Evolutionary conservation across 345 rosid species (phyloP), one percentile per base, ranked within the genome.

Genomic region (Cardamine resedifolia): DNA sequence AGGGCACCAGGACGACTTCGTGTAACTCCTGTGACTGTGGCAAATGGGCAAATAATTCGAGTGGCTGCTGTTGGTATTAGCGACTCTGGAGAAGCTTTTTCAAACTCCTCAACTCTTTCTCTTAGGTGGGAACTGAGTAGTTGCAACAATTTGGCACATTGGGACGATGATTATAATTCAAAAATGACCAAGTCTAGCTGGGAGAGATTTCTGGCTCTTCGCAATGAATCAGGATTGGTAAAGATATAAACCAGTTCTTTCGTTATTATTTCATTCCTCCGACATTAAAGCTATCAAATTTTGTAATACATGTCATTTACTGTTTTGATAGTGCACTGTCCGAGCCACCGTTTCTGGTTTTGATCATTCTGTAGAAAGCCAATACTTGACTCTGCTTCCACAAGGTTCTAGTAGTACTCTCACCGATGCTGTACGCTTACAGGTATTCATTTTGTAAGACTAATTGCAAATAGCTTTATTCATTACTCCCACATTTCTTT

Each of bases 31-130:
- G 76, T 89, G 65, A 89, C 94, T 27, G 94, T 93, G 75, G 96
- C 97, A 68, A 90, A 90, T 83, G 98, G 91, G 47, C 92, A 79
- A 78, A 84, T 85, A 49, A 86, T 94, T 66, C 87, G 97, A 16
- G 16, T 90, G 63, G 89, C 97, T 76, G 95, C 92, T 39, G 88
- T 87, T 75, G 85, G 96, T 80, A 75, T 90, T 51, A 80, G 87
- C 74, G 64, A 38, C 68, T 80, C 75, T 18, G 94, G 96, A 61
- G 84, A 86, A 78, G 85, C 87, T 82, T 89, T 89, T 85, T 96
- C 97, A 58, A 94, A 94, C 80, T 89, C 96, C 24, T 94, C 98
- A 74, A 87, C 96, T 71, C 89, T 94, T 78, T 74, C 72, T 63
- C 83, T 94, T 76, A 80, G 64, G 76, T 94, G 98, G 98, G 96